These are phyloP conservation scores for Psilocybe mexicana DNA, from an alignment of 1,284 basidiomycete species.

Conservation along the genomic window DNA sequence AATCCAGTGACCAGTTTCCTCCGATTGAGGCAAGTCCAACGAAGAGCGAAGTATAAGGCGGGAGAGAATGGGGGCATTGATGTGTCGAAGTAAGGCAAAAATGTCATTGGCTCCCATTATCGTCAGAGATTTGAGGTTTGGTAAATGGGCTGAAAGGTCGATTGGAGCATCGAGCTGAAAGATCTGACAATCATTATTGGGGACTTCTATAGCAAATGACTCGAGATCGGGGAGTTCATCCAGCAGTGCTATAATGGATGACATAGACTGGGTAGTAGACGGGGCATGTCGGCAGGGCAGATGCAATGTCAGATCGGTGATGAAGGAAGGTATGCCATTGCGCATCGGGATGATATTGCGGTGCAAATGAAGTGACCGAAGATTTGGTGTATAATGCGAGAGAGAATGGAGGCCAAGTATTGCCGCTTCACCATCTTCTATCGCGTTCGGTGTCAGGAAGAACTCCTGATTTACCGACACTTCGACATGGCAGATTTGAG, in stretches of 20 bases:
- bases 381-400: slow-evolving; percentile 37
- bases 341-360: slow-evolving; percentile 39
- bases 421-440: slow-evolving; percentile 22
- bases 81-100: slow-evolving; percentile 43
- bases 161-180: slow-evolving; percentile 34
- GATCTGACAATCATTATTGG: slow-evolving; percentile 33
- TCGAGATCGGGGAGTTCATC: slow-evolving; percentile 36
- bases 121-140: slow-evolving; percentile 40
- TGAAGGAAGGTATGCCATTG: slow-evolving; percentile 36
- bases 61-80: slow-evolving; percentile 44
- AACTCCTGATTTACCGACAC: slow-evolving; percentile 33
- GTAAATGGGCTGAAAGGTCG: slow-evolving; percentile 34
- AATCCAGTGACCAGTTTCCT: slow-evolving; percentile 39
- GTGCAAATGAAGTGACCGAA: slow-evolving; percentile 34
- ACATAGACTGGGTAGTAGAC: slow-evolving; percentile 29
- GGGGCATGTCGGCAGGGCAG: slow-evolving; percentile 26
- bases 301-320: slow-evolving; percentile 38
- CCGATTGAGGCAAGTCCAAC: slow-evolving; percentile 40
- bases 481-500: slow-evolving; percentile 27
- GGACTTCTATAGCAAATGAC: slow-evolving; percentile 42
- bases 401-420: slow-evolving; percentile 30
- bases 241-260: slow-evolving; percentile 34
- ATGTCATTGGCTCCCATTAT: slow-evolving; percentile 44
- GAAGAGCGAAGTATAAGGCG: slow-evolving; percentile 46
- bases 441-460: slow-evolving; percentile 19